Conservation (phyloP, 768 basidiomycete species). For the Lactifluus volemus region DNA sequence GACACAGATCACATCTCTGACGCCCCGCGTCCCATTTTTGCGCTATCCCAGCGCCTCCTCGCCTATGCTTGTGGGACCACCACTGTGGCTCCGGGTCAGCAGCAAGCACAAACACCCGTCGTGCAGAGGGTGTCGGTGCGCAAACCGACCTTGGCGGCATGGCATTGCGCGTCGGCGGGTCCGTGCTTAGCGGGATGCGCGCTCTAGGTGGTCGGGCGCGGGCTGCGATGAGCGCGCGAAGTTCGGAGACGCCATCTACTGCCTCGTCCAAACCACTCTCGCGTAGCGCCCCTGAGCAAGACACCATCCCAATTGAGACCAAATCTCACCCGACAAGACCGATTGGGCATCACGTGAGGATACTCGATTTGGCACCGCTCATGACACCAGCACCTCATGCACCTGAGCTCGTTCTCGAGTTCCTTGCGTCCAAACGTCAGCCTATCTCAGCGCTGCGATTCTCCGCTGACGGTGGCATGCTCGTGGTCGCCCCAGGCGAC, state of each 20-base stretch:
- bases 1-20: not conserved
- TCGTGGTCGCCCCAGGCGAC: slow-evolving; percentile 44
- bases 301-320: not conserved
- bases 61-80: slow-evolving; percentile 42
- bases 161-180: slow-evolving; percentile 52
- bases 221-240: slow-evolving; percentile 31
- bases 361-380: slow-evolving; percentile 46
- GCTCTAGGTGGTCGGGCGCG: slow-evolving; percentile 54
- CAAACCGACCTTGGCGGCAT: slow-evolving; percentile 46
- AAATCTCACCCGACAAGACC: not conserved
- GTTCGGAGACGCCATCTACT: not conserved
- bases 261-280: slow-evolving; percentile 23
- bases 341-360: slow-evolving; percentile 36
- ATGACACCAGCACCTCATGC: slow-evolving; percentile 16
- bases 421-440: slow-evolving; percentile 40
- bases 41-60: slow-evolving; percentile 53
- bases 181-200: slow-evolving; percentile 55
- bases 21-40: slow-evolving; percentile 43
- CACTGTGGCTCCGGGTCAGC: slow-evolving; percentile 11
- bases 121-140: slow-evolving; percentile 19
- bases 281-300: slow-evolving; percentile 29
- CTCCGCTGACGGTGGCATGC: slow-evolving; percentile 42
- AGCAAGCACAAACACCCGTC: slow-evolving; percentile 16
- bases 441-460: slow-evolving; percentile 41
- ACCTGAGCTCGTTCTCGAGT: slow-evolving; percentile 36